Percentiles rank a stretch among this genome's conserved stretches.
phyloP scores from a whole-genome alignment of 805 yeast species.

The Candida tibetensis region DNA sequence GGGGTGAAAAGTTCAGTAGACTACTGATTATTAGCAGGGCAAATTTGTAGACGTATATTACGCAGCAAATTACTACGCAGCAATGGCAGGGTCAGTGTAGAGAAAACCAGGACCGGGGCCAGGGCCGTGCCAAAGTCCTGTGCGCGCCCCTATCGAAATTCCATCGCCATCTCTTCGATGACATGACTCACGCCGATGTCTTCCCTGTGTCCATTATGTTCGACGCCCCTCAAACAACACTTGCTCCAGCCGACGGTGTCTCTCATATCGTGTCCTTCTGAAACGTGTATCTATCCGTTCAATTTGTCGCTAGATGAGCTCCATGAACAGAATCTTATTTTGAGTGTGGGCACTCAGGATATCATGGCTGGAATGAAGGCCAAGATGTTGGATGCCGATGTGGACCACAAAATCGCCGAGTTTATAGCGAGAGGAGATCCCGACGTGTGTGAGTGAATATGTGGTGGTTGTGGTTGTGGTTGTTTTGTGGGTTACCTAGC shows the following conservation, averaged over 20 bases:
- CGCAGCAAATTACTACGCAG: too few species aligned
- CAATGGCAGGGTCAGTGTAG: too few species aligned
- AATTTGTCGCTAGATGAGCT: conserved; percentile 29
- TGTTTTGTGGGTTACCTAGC: too few species aligned
- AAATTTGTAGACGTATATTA: too few species aligned
- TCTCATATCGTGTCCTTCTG: conserved; percentile 27
- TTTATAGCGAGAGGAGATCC: conserved; percentile 24
- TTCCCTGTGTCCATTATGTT: conserved; percentile 29
- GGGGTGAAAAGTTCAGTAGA: not conserved
- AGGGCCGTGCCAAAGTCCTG: too few species aligned
- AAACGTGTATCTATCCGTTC: conserved; percentile 32
- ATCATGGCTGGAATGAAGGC: conserved; percentile 25
- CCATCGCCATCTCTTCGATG: too few species aligned
- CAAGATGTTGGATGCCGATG: conserved; percentile 24
- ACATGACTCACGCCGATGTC: too few species aligned
- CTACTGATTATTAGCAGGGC: too few species aligned
- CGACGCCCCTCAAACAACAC: conserved; percentile 20
- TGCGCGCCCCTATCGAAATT: too few species aligned
- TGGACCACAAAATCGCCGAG: conserved; percentile 23
- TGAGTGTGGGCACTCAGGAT: conserved; percentile 19
- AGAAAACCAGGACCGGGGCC: too few species aligned
- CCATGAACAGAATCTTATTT: conserved; percentile 20
- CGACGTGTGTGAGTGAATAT: conserved; percentile 5
- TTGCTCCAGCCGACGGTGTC: conserved; percentile 26
- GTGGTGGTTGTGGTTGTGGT: too few species aligned